Base-by-base conservation (phyloP, 805 yeast species). In the Starmerella kuoi region DNA sequence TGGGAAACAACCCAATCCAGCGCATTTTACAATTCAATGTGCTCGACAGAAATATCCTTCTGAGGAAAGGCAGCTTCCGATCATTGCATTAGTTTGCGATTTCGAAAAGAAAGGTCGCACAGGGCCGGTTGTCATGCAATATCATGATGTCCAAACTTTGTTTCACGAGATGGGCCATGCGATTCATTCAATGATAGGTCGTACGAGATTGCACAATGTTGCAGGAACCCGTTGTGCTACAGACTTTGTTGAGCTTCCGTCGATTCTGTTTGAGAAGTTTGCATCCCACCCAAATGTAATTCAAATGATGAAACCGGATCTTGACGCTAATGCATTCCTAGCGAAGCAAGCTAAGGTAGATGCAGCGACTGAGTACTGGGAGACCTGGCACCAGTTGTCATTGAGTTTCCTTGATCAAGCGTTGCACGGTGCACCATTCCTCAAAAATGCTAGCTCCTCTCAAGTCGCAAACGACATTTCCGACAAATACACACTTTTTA, bases 161-260 rank as follows among this genome's bases (percentile, higher is more conserved):
- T 91, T 91, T 65, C 98, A 91, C 61, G 98, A 91, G 62, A 86
- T 91, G 95, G 98, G 98, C 1, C 98, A 91, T 61, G 97, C 97
- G 1, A 81, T 91, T 74, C 98, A 91, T 60, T 84, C 96, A 2
- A 88, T 91, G 95, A 64, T 91, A 18, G 98, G 97, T 0, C 71
- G 88, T 48, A 91, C 98, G 0, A 69, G 78, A 33, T 63, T 88
- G 40, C 98, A 91, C 58, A 91, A 86, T 58, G 79, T 88, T 7
- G 78, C 93, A 26, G 98, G 98, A 3, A 91, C 98, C 0, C 70
- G 98, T 45, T 88, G 97, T 59, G 81, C 84, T 4, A 84, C 97
- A 0, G 98, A 91, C 60, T 91, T 91, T 63, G 98, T 91, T 15
- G 98, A 91, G 60, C 64, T 91, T 34, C 98, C 98, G 1, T 85